Percentiles rank a stretch among this genome's conserved stretches.
Conservation (phyloP, 1,139 yeast genomes). For the Yamadazyma siamensis region DNA sequence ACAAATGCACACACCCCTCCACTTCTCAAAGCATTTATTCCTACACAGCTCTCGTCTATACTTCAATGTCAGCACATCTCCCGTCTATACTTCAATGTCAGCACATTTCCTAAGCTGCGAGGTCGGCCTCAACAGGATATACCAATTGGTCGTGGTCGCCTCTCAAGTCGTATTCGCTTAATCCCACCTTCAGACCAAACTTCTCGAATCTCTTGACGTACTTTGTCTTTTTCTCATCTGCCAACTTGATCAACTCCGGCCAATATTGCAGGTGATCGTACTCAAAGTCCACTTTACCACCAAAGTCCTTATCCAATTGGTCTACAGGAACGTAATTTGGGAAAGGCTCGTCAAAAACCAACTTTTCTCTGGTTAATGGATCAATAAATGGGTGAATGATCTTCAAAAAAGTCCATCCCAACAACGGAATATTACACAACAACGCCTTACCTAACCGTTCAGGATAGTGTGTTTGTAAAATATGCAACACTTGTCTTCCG, state of each 20-base stretch:
- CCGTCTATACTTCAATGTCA: no score
- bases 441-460: constrained; percentile 48
- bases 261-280: constrained; percentile 43
- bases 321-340: constrained; percentile 43
- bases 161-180: constrained; percentile 71
- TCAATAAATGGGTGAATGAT: constrained; percentile 49
- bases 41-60: no score
- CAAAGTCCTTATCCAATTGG: constrained; percentile 47
- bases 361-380: constrained; percentile 48
- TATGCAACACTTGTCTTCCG: constrained; percentile 71
- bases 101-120: no score
- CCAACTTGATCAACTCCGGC: constrained; percentile 40
- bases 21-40: no score
- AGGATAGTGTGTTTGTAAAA: constrained; percentile 56
- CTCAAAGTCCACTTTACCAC: constrained; percentile 41
- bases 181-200: constrained; percentile 40
- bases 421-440: constrained; percentile 47
- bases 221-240: constrained; percentile 31
- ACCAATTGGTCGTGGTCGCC: constrained; percentile 42
- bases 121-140: constrained; percentile 30
- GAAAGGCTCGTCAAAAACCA: constrained; percentile 48
- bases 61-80: no score
- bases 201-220: constrained; percentile 37
- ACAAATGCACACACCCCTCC: no score
- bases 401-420: constrained; percentile 47